phyloP scores from a whole-genome alignment of 2,329 filamentous ascomycete genomes.

The Colletotrichum abscissum region DNA sequence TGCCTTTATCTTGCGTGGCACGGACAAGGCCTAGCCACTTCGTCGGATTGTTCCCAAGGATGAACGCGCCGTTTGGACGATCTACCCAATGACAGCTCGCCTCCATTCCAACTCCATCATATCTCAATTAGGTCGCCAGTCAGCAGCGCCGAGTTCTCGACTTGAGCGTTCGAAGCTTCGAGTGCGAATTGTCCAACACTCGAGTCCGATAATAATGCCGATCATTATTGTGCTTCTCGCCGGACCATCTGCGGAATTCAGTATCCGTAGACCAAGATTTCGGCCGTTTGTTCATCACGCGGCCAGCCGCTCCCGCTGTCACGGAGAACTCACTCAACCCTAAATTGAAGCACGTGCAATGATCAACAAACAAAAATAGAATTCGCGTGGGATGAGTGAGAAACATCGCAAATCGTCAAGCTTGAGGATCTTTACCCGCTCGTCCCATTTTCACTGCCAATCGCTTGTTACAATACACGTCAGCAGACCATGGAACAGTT shows the following conservation, averaged over 20 bases:
- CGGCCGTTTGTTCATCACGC: not conserved
- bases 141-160: not conserved
- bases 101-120: not conserved
- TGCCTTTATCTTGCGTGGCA: constrained; percentile 1
- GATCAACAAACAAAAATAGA: constrained; percentile 2
- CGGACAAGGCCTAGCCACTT: constrained; percentile 25
- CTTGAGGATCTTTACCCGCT: not conserved
- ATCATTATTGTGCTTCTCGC: not conserved
- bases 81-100: constrained; percentile 27
- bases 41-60: constrained; percentile 14
- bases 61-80: constrained; percentile 29
- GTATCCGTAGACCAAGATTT: not conserved
- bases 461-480: constrained; percentile 9
- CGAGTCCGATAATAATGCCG: not conserved
- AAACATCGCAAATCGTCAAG: not conserved
- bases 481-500: not conserved
- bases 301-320: not conserved
- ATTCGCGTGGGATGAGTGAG: not conserved
- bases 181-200: not conserved
- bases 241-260: not conserved
- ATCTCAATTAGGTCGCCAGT: not conserved
- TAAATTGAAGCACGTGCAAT: not conserved
- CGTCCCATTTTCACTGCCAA: not conserved
- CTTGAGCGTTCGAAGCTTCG: not conserved
- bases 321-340: not conserved